These are phyloP conservation scores for Begonia peltatifolia DNA, from an alignment of 306 rosid genomes.

Conservation along the genomic window DNA sequence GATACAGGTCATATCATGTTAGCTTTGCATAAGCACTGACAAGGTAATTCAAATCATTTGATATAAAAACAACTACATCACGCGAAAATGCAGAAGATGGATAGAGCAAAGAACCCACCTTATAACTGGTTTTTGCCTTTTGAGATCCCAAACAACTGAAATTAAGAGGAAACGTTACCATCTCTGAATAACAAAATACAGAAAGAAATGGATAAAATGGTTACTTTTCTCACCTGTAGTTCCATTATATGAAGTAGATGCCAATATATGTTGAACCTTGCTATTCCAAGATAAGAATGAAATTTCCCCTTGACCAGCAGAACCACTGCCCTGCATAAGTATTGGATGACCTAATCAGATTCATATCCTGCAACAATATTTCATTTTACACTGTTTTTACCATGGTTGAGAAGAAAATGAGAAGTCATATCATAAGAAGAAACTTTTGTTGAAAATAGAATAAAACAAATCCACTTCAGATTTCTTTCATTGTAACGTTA, in stretches of 20 bases:
- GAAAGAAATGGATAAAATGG: background rate
- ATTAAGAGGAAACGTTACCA: background rate
- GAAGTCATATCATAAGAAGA: too few relatives aligned
- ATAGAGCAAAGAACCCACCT: slow-evolving; percentile 30
- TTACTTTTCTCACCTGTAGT: slow-evolving; percentile 58
- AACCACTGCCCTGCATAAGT: slow-evolving; percentile 74
- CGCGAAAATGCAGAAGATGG: background rate
- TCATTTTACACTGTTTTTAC: too few relatives aligned
- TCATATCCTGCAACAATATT: too few relatives aligned
- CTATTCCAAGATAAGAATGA: slow-evolving; percentile 98
- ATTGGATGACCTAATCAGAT: too few relatives aligned
- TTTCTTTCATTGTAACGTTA: too few relatives aligned
- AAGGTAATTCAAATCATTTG: too few relatives aligned
- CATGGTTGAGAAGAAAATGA: too few relatives aligned
- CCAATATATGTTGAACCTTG: slow-evolving; percentile 94
- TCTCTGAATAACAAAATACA: slow-evolving; percentile 3
- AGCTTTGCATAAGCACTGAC: too few relatives aligned
- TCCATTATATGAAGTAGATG: slow-evolving; percentile 92
- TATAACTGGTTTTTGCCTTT: slow-evolving; percentile 96
- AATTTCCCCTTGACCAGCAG: slow-evolving; percentile 89
- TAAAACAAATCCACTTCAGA: too few relatives aligned
- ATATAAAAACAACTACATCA: background rate
- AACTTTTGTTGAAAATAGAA: too few relatives aligned
- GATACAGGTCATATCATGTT: background rate
- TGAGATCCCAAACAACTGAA: slow-evolving; percentile 95